These are phyloP conservation scores for Pythium phragmitis DNA, from an alignment of 352 stramenopile genomes.

Conservation along the genomic window DNA sequence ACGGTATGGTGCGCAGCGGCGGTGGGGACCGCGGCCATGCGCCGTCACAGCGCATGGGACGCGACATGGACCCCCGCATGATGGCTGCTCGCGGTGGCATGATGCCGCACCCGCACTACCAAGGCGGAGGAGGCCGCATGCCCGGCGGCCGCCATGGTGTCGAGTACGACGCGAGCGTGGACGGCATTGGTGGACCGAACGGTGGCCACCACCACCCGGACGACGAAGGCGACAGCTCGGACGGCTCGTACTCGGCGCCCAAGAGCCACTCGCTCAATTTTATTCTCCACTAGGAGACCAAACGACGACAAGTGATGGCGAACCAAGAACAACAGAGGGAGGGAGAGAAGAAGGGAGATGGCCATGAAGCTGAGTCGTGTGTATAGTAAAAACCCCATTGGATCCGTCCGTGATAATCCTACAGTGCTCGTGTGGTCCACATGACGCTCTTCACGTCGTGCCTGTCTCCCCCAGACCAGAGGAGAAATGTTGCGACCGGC, in stretches of 20 bases:
- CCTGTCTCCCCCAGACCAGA: not conserved
- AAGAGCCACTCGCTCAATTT: slow-evolving; percentile 87
- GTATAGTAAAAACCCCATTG: slow-evolving; percentile 6
- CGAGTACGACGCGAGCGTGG: slow-evolving; percentile 17
- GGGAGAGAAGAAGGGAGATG: not conserved
- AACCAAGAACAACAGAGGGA: not conserved
- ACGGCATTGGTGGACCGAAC: slow-evolving; percentile 6
- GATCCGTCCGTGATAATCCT: not conserved
- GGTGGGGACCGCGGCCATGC: slow-evolving; percentile 8
- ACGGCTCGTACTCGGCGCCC: slow-evolving; percentile 49
- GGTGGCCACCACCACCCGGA: slow-evolving; percentile 24
- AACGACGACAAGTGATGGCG: not conserved
- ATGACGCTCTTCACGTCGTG: not conserved
- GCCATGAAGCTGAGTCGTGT: not conserved
- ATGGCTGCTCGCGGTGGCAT: slow-evolving; percentile 5
- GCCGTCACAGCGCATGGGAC: slow-evolving; percentile 3
- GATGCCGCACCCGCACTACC: slow-evolving; percentile 12
- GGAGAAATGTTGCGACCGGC: slow-evolving; percentile 12
- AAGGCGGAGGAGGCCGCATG: slow-evolving; percentile 4
- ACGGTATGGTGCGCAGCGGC: slow-evolving; percentile 13
- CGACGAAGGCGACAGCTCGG: slow-evolving; percentile 49
- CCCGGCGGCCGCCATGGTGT: slow-evolving; percentile 10
- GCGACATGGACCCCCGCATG: slow-evolving; percentile 21
- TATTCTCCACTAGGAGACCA: slow-evolving; percentile 57
- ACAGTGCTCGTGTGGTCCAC: slow-evolving; percentile 8